A percentile compares a stretch with the other conserved stretches of the same genome.
Conservation (phyloP, 1,139 yeast genomes). For the Nakaseomyces delphensis region DNA sequence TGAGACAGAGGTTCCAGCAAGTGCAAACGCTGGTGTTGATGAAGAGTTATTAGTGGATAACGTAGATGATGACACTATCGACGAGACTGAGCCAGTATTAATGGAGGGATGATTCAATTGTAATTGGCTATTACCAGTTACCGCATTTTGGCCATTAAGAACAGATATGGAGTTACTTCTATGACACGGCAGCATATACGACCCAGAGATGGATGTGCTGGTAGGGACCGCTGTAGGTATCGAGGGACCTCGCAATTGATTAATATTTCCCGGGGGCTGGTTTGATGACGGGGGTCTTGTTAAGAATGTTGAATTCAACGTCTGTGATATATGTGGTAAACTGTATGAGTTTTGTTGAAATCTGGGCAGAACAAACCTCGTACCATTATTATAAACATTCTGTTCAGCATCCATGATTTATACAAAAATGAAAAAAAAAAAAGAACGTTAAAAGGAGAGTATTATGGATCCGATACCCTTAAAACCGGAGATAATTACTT, state of each 20-base stretch:
- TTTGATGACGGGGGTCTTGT: neutral
- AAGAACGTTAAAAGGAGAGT: neutral
- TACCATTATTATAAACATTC: constrained; percentile 1
- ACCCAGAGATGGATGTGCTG: neutral
- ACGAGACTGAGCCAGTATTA: neutral
- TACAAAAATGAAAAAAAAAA: neutral
- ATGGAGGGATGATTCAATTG: neutral
- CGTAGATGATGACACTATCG: neutral
- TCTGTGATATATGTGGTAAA: constrained; percentile 1
- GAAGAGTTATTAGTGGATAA: neutral
- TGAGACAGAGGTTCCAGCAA: neutral
- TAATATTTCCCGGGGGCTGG: neutral
- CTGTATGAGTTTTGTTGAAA: constrained; percentile 1
- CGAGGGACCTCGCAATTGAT: neutral
- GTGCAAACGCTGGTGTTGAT: neutral
- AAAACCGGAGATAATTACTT: too few relatives aligned
- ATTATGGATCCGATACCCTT: too few relatives aligned
- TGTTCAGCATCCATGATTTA: constrained; percentile 3
- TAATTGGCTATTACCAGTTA: neutral
- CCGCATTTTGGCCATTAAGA: neutral
- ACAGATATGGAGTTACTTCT: neutral
- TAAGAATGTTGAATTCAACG: neutral
- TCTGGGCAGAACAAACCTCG: neutral
- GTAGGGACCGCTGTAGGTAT: neutral
- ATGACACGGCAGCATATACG: neutral